Conservation (phyloP, 1,284 basidiomycete species). For the Marasmius tenuissimus region DNA sequence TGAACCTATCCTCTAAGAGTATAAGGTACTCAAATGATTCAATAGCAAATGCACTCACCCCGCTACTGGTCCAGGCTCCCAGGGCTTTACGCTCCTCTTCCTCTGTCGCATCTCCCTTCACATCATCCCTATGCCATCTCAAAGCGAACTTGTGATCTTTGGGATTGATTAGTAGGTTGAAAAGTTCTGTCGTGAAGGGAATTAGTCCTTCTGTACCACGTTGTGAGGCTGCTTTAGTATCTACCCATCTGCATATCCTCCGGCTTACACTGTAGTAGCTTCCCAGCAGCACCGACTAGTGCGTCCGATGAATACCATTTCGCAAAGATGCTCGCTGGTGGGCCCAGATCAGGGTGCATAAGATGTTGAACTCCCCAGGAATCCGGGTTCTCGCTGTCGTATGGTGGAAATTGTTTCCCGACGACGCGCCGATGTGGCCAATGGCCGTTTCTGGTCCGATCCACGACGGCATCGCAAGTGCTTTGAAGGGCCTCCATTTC, state of each 20-base stretch:
- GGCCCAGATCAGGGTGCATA: conserved; percentile 73
- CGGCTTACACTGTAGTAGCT: conserved; percentile 57
- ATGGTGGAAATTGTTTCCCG: conserved; percentile 84
- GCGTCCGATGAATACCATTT: conserved; percentile 68
- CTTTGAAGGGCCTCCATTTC: conserved; percentile 43
- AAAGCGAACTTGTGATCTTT: conserved; percentile 68
- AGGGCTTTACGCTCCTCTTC: conserved; percentile 67
- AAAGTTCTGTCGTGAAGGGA: conserved; percentile 54
- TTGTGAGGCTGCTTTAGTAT: conserved; percentile 17
- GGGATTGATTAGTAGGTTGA: conserved; percentile 81
- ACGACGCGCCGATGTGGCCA: conserved; percentile 77
- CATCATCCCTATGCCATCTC: conserved; percentile 83
- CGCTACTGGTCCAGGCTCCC: conserved; percentile 62
- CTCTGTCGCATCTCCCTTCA: conserved; percentile 59
- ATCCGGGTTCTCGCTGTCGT: conserved; percentile 56
- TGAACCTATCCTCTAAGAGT: conserved; percentile 52
- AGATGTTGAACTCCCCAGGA: conserved; percentile 82
- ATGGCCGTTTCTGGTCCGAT: conserved; percentile 56
- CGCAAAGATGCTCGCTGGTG: conserved; percentile 49
- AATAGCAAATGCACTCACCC: conserved; percentile 42
- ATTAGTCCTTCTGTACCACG: not conserved
- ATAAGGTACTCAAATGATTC: too few relatives aligned
- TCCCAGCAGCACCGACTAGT: conserved; percentile 47
- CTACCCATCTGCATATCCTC: conserved; percentile 73
- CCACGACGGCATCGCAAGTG: conserved; percentile 55